Conservation (phyloP, 2,329 filamentous ascomycete genomes). For the Tolypocladium ovalisporum region DNA sequence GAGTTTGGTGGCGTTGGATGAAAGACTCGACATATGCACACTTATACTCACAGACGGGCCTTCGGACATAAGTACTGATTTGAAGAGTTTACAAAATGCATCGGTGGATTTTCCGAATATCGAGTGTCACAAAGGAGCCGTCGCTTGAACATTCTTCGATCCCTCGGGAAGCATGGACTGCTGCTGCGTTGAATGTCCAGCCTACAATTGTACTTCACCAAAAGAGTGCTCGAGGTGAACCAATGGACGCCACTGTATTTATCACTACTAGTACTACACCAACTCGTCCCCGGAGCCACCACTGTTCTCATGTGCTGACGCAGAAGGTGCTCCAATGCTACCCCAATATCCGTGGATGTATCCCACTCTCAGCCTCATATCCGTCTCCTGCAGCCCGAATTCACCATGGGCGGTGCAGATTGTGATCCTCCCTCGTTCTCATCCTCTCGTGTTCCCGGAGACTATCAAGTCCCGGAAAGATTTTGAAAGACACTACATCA, state of each 20-base stretch:
- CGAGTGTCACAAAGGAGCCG: neutral
- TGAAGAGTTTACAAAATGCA: neutral
- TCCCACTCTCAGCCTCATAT: neutral
- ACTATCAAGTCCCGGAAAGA: neutral
- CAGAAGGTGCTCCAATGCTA: neutral
- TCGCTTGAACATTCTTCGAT: neutral
- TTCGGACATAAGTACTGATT: neutral
- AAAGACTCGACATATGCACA: neutral
- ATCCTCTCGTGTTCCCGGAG: neutral
- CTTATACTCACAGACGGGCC: neutral
- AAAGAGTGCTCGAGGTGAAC: neutral
- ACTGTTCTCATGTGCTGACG: neutral
- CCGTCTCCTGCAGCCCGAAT: neutral
- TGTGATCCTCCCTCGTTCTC: neutral
- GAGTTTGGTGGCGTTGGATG: neutral
- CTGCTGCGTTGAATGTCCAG: neutral
- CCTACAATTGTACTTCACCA: neutral
- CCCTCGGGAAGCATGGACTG: neutral
- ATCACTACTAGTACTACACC: neutral
- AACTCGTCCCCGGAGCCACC: neutral
- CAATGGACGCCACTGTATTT: neutral
- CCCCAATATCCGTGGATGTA: neutral
- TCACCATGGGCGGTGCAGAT: neutral
- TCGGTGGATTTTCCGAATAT: no score
- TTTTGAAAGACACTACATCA: conserved; percentile 12